Base-by-base conservation (phyloP, 2,329 filamentous ascomycete genomes). In the Claviceps arundinis region DNA sequence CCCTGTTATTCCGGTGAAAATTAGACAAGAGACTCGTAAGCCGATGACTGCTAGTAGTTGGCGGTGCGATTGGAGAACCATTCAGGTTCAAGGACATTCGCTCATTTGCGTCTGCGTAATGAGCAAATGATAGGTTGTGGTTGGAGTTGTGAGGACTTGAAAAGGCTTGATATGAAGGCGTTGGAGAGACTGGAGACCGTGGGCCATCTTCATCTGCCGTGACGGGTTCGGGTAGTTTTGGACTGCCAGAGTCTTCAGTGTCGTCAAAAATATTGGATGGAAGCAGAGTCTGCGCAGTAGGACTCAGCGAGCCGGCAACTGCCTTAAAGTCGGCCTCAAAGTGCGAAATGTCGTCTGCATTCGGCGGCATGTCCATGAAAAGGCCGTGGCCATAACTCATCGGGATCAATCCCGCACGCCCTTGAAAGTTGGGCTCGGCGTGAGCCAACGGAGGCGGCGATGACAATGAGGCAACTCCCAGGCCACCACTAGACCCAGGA, bases 241-340 rank as follows among this genome's bases (percentile, higher is more conserved):
- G 68, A 17, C 61, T 68, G 4, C 56, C 54, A 19, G 34, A 46
- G 47, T 84, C 82, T 45, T 82, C 70, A n/a, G 58, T 64, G 57
- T 86, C 83, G 50, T 84, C 81, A 55, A 79, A 71, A 54, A 78
- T 76, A n/a, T 71, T 73, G 5, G 86, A 85, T 0, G 87, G 87
- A 16, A 94, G 69, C 3, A 91, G 72, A 16, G 83, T 77, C 30
- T 85, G 82, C 2, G 87, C 87, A 4, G 85, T 85, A 1, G 87
- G 87, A 59, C 85, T 90, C 64, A 91, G 78, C 1, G 85, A 85
- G 2, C 84, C 86, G 30, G 79, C 81, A 17, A 74, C 77, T 3
- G 73, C 73, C 53, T 79, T 78, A 4, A 84, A 68, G 17, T 85
- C 82, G 1, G 80, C 76, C 37, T 86, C 83, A 5, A 78, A 80